These are phyloP conservation scores for Apiotrichum gamsii DNA, from an alignment of 1,284 basidiomycete species.

Conservation along the genomic window DNA sequence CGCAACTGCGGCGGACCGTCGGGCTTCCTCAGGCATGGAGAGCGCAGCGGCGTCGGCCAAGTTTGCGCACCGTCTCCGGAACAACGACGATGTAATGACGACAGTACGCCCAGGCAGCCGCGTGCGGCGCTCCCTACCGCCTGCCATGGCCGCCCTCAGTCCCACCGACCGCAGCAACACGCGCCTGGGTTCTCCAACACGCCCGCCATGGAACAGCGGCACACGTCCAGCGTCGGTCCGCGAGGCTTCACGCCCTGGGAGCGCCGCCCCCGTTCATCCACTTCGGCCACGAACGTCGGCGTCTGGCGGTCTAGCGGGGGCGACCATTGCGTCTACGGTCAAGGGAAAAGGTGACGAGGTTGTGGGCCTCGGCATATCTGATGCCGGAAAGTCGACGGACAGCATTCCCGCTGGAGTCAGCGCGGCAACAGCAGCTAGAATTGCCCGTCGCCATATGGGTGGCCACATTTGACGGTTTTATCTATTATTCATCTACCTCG, in stretches of 20 bases:
- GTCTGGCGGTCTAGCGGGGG: background rate
- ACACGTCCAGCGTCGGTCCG: background rate
- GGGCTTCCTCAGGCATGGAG: slow-evolving; percentile 16
- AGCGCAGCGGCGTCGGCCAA: slow-evolving; percentile 35
- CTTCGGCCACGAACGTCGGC: background rate
- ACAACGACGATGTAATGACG: slow-evolving; percentile 12
- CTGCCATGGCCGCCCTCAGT: slow-evolving; percentile 19
- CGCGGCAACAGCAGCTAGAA: slow-evolving; percentile 3
- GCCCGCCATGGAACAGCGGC: slow-evolving; percentile 9
- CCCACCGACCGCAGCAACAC: background rate
- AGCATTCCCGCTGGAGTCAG: background rate
- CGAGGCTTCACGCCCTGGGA: background rate
- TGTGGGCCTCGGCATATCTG: background rate
- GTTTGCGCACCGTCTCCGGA: slow-evolving; percentile 38
- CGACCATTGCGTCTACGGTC: background rate
- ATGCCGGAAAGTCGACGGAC: background rate
- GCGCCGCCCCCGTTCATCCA: background rate
- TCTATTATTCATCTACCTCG: too few relatives aligned
- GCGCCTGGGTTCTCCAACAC: background rate
- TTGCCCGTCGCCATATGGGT: slow-evolving; percentile 4
- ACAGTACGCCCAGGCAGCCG: slow-evolving; percentile 15
- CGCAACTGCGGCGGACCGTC: slow-evolving; percentile 9
- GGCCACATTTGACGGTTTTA: slow-evolving; percentile 11
- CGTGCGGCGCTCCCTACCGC: slow-evolving; percentile 22
- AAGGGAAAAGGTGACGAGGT: too few relatives aligned